These are phyloP conservation scores for Saturnispora serradocipensis DNA, from an alignment of 805 yeast genomes.

Conservation along the genomic window DNA sequence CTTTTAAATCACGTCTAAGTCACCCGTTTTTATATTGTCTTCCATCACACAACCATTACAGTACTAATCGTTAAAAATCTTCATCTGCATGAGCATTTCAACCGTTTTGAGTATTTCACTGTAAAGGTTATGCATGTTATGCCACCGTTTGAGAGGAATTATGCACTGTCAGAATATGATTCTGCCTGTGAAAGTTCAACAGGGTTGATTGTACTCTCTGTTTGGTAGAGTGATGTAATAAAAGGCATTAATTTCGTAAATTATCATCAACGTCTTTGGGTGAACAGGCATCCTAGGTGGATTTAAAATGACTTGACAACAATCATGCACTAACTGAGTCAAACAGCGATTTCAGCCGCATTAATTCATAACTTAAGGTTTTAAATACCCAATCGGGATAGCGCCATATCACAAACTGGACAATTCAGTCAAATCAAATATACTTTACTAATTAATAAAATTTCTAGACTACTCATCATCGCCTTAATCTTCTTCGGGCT, in stretches of 20 bases:
- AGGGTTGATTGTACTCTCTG: no score
- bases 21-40: background rate
- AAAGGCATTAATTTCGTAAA: no score
- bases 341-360: no score
- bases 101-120: background rate
- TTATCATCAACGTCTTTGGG: no score
- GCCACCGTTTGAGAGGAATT: no score
- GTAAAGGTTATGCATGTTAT: background rate
- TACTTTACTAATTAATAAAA: background rate
- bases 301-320: no score
- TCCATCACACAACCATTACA: background rate
- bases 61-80: background rate
- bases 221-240: no score
- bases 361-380: no score
- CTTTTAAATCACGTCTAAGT: background rate
- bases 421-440: background rate
- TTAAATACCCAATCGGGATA: background rate
- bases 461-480: background rate
- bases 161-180: no score
- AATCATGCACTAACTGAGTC: no score
- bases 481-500: conserved; percentile 10
- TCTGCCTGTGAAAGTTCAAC: no score
- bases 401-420: background rate
- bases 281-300: no score
- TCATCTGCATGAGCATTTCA: background rate